Evolutionary conservation across 495 filamentous ascomycete species (phyloP).

Genomic region (Opeltia flavorubescens): DNA sequence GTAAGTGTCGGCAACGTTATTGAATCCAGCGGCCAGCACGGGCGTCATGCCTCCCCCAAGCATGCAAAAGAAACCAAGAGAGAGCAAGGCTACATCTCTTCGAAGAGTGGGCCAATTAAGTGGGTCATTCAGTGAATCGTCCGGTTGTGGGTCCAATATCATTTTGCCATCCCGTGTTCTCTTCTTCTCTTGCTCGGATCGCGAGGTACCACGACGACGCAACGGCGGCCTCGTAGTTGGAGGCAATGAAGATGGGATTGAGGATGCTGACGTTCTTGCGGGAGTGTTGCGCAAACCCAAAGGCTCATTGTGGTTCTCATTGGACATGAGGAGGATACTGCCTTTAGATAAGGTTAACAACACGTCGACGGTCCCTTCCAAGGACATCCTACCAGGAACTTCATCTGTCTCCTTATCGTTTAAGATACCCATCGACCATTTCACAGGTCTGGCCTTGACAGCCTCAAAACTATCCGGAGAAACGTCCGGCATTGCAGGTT

Average conservation of each 20-base stretch:
- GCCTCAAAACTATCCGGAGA: constrained; percentile 9
- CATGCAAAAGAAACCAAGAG: constrained; percentile 82
- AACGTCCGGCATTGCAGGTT: background rate
- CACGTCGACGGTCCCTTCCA: background rate
- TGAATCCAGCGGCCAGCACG: constrained; percentile 81
- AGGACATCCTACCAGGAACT: constrained; percentile 56
- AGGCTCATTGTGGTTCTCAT: constrained; percentile 62
- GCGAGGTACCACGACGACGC: constrained; percentile 10
- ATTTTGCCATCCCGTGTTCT: constrained; percentile 70
- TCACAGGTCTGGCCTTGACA: constrained; percentile 18
- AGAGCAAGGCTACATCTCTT: constrained; percentile 67
- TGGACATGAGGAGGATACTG: constrained; percentile 64
- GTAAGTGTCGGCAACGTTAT: constrained; percentile 59
- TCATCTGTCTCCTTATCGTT: constrained; percentile 75
- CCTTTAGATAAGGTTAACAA: background rate
- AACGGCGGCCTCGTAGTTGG: constrained; percentile 15
- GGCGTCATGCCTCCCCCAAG: constrained; percentile 90
- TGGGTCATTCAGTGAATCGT: constrained; percentile 81
- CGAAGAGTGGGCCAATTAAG: constrained; percentile 84
- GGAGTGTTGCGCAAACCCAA: constrained; percentile 64
- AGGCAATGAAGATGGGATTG: constrained; percentile 46
- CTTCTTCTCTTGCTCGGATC: constrained; percentile 43
- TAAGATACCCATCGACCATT: constrained; percentile 71
- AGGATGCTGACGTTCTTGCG: constrained; percentile 63
- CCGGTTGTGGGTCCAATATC: constrained; percentile 83